These are phyloP conservation scores for Vinca minor DNA, from an alignment of 257 asterid species.

Conservation along the genomic window DNA sequence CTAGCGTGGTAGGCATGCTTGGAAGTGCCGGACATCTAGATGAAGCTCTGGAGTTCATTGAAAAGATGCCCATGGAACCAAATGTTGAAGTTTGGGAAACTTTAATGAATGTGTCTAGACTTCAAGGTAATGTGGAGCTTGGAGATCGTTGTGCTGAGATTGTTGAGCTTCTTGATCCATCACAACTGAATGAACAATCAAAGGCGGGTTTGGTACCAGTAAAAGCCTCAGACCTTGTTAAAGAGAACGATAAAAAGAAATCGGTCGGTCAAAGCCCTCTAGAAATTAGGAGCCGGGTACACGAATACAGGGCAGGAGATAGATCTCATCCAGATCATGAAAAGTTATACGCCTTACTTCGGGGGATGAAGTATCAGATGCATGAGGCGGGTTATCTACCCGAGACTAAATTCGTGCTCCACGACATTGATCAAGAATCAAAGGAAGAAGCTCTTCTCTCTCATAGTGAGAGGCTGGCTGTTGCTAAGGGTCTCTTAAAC, in stretches of 20 bases:
- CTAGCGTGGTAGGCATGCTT: slow-evolving; percentile 57
- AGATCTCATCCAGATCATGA: slow-evolving; percentile 66
- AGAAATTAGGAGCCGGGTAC: slow-evolving; percentile 48
- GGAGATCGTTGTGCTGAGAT: slow-evolving; percentile 73
- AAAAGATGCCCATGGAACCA: slow-evolving; percentile 58
- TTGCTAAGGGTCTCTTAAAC: slow-evolving; percentile 67
- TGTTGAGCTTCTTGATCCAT: slow-evolving; percentile 51
- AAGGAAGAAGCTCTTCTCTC: slow-evolving; percentile 86
- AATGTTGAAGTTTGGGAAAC: slow-evolving; percentile 53
- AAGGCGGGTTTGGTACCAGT: slow-evolving; percentile 56
- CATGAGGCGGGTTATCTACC: slow-evolving; percentile 72
- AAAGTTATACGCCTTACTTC: slow-evolving; percentile 43
- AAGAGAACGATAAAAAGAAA: slow-evolving; percentile 48
- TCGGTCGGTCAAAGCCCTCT: slow-evolving; percentile 40
- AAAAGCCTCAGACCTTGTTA: slow-evolving; percentile 37
- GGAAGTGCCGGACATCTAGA: slow-evolving; percentile 63
- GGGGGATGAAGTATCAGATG: slow-evolving; percentile 67
- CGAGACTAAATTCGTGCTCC: slow-evolving; percentile 68
- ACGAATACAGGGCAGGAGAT: slow-evolving; percentile 81
- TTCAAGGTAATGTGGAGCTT: slow-evolving; percentile 65
- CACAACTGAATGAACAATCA: slow-evolving; percentile 54
- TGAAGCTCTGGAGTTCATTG: slow-evolving; percentile 74
- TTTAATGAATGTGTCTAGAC: slow-evolving; percentile 54
- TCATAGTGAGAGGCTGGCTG: slow-evolving; percentile 85
- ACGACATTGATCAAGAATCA: slow-evolving; percentile 71